A percentile compares a stretch with the other conserved stretches of the same genome.
phyloP scores from a whole-genome alignment of 345 rosid genomes.

The Cochlearia excelsa region DNA sequence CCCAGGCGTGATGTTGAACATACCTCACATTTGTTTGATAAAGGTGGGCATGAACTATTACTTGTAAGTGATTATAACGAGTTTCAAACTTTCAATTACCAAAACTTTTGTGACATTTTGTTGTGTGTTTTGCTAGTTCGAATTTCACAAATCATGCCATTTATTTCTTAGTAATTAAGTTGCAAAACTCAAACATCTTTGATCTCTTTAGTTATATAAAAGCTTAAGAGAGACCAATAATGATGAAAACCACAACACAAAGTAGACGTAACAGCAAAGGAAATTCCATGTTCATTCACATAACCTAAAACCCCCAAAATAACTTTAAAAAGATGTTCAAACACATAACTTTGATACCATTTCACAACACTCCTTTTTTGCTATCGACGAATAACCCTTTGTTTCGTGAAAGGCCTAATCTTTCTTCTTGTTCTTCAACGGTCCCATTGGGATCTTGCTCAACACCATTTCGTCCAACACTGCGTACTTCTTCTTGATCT shows the following conservation, averaged over 20 bases:
- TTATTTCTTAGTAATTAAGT: too few relatives aligned
- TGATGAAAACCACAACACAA: slow-evolving; percentile 15
- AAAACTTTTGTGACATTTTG: slow-evolving; percentile 7
- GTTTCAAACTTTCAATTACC: neutral
- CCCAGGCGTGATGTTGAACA: slow-evolving; percentile 69
- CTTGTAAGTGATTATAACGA: slow-evolving; percentile 34
- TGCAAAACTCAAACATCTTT: slow-evolving; percentile 2
- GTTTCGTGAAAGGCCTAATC: slow-evolving; percentile 36
- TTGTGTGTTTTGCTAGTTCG: neutral
- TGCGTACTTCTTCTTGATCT: slow-evolving; percentile 79
- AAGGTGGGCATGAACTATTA: slow-evolving; percentile 92
- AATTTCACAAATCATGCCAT: neutral
- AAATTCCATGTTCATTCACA: slow-evolving; percentile 34
- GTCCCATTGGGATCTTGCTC: slow-evolving; percentile 71
- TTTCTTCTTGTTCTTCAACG: slow-evolving; percentile 67
- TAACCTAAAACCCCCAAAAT: slow-evolving; percentile 10
- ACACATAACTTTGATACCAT: neutral
- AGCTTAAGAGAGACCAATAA: slow-evolving; percentile 9
- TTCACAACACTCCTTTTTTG: too few relatives aligned
- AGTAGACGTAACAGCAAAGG: slow-evolving; percentile 1
- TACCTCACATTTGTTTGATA: slow-evolving; percentile 82
- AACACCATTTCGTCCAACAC: slow-evolving; percentile 70
- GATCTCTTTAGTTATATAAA: slow-evolving; percentile 12
- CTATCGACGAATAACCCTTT: neutral
- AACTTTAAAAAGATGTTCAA: neutral